Base-by-base conservation (phyloP, 805 yeast species). In the Teunomyces cretensis region DNA sequence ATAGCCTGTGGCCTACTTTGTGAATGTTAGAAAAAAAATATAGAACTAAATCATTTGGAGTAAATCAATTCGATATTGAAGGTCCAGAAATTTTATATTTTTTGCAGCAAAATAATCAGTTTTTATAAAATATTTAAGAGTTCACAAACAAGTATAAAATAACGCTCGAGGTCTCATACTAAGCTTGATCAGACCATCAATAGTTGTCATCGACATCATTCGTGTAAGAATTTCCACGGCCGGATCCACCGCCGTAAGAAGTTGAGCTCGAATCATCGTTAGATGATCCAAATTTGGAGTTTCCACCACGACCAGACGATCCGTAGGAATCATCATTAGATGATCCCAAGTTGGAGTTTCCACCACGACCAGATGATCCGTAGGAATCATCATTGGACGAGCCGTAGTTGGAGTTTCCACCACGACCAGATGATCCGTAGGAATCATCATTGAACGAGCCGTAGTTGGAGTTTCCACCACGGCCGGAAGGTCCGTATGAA, bases 261-360 rank as follows among this genome's bases (percentile, higher is more conserved):
- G 52, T 51, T 31, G 46, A 52, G 48, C 54, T 55, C 8, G 61
- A 52, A 51, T 46, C 47, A 22, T 35, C 50, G 14, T 39, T 39
- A 14, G 60, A 52, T 17, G 58, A 54, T 15, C 61, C 58, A 39
- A 48, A 49, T 36, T 38, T 33, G 28, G 41, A 37, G 33, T 48
- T 49, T 19, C 22, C 22, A 19, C 22, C 22, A 19, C 22, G 22
- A 3, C 22, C 22, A 6, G 22, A 4, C 11, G 64, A 60, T 8
- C 67, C 68, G 44, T 57, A 60, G n/a, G 63, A 57, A 45, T 55
- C 56, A n/a, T 45, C 52, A 41, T 50, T 45, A 13, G 51, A 46
- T 6, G 63, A 58, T 9, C 60, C 65, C 41, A 55, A 59, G 22
- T 56, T 51, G 47, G 51, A 52, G 32, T 48, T 47, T 17, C 43